Percentiles rank a stretch among this genome's conserved stretches.
Evolutionary conservation across 257 asterid species (phyloP).

Genomic region (Capsicum pubescens): DNA sequence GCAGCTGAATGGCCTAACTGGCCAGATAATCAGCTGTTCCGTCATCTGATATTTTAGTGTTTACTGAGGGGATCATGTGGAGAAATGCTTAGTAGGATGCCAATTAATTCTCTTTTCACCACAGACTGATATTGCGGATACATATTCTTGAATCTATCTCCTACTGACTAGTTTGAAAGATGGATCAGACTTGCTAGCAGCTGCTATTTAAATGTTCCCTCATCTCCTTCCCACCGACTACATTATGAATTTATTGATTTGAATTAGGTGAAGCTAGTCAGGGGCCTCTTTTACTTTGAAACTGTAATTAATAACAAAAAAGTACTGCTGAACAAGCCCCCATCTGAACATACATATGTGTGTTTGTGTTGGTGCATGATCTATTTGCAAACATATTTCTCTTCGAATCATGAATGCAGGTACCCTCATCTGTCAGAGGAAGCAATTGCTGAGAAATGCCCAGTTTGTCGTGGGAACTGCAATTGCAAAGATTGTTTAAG

Average conservation of each 20-base stretch:
- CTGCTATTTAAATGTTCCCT: slow-evolving; percentile 4
- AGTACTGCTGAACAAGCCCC: background rate
- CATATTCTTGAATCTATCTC: background rate
- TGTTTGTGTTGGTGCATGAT: background rate
- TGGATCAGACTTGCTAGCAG: background rate
- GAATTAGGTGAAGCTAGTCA: background rate
- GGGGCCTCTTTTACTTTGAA: slow-evolving; percentile 10
- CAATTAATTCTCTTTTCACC: background rate
- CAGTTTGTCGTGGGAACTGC: slow-evolving; percentile 61
- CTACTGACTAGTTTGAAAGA: background rate
- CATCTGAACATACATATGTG: background rate
- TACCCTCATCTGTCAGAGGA: slow-evolving; percentile 58
- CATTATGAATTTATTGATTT: background rate
- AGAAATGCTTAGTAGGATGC: background rate
- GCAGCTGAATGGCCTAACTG: background rate
- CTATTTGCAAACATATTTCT: background rate
- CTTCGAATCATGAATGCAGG: slow-evolving; percentile 43
- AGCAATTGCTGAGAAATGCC: slow-evolving; percentile 53
- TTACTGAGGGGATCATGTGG: background rate
- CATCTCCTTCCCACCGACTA: background rate
- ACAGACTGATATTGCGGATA: background rate
- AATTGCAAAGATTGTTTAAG: slow-evolving; percentile 70
- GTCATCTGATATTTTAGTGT: background rate
- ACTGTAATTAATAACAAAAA: slow-evolving; percentile 5
- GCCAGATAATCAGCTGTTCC: slow-evolving; percentile 1